These are phyloP conservation scores for Aspergillus arachidicola DNA, from an alignment of 2,329 filamentous ascomycete genomes.

Conservation along the genomic window DNA sequence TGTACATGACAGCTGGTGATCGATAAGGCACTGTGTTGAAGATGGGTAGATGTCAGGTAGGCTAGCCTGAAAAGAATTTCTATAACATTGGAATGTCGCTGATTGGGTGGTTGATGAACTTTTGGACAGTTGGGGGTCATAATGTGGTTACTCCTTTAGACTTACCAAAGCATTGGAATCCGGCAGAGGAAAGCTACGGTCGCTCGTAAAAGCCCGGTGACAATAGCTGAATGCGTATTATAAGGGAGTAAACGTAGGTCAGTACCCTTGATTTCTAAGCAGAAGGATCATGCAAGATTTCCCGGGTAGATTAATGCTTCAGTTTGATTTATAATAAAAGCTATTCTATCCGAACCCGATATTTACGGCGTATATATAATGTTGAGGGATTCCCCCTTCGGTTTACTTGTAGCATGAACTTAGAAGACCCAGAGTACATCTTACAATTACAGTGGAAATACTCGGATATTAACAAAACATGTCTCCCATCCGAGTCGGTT, in stretches of 20 bases:
- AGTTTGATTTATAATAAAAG: neutral
- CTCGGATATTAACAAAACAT: slow-evolving; percentile 6
- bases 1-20: neutral
- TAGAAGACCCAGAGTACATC: neutral
- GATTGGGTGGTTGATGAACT: neutral
- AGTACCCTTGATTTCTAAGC: neutral
- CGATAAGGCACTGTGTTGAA: neutral
- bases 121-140: neutral
- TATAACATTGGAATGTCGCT: neutral
- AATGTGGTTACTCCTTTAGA: neutral
- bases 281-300: neutral
- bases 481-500: slow-evolving; percentile 12
- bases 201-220: neutral
- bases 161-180: neutral
- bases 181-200: neutral
- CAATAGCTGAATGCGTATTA: neutral
- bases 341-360: neutral
- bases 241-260: neutral
- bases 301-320: neutral
- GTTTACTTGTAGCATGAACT: neutral
- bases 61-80: neutral
- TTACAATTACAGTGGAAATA: neutral
- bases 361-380: neutral
- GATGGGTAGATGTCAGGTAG: neutral
- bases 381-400: too few species aligned